phyloP scores from a whole-genome alignment of 2,329 filamentous ascomycete genomes.

The Clonostachys rhizophaga region DNA sequence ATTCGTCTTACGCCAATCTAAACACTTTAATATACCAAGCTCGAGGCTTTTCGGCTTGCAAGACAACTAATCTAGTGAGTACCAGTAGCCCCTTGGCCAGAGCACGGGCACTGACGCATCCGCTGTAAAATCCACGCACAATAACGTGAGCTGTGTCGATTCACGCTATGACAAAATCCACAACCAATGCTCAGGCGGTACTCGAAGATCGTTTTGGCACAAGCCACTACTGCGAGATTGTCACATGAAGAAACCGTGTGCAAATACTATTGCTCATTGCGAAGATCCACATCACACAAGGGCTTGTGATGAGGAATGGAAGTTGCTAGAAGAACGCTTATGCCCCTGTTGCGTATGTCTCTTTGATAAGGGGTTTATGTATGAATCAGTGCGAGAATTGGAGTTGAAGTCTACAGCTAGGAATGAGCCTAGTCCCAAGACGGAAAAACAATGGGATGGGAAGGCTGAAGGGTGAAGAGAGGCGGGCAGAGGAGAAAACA shows the following conservation, averaged over 20 bases:
- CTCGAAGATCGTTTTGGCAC: neutral
- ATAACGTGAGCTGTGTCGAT: neutral
- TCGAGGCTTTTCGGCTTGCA: too few relatives aligned
- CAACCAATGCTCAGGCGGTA: neutral
- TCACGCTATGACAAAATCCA: neutral
- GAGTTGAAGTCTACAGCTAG: neutral
- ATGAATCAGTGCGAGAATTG: constrained; percentile 1
- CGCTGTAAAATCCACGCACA: neutral
- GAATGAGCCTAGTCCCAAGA: constrained; percentile 1
- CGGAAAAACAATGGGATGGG: neutral
- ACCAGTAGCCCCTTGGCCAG: too few relatives aligned
- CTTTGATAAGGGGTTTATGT: constrained; percentile 1
- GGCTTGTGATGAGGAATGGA: constrained; percentile 3
- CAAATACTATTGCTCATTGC: constrained; percentile 3
- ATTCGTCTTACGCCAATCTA: too few relatives aligned
- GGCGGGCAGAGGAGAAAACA: constrained; percentile 2
- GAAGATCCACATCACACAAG: constrained; percentile 1
- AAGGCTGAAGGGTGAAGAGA: neutral
- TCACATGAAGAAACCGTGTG: constrained; percentile 1
- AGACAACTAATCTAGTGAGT: too few relatives aligned
- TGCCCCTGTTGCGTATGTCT: constrained; percentile 2
- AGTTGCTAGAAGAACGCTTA: constrained; percentile 1
- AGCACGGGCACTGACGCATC: too few relatives aligned
- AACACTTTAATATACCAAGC: too few relatives aligned
- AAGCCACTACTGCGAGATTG: constrained; percentile 1